Conservation (phyloP, 2,329 filamentous ascomycete genomes). For the Neonectria magnoliae region DNA sequence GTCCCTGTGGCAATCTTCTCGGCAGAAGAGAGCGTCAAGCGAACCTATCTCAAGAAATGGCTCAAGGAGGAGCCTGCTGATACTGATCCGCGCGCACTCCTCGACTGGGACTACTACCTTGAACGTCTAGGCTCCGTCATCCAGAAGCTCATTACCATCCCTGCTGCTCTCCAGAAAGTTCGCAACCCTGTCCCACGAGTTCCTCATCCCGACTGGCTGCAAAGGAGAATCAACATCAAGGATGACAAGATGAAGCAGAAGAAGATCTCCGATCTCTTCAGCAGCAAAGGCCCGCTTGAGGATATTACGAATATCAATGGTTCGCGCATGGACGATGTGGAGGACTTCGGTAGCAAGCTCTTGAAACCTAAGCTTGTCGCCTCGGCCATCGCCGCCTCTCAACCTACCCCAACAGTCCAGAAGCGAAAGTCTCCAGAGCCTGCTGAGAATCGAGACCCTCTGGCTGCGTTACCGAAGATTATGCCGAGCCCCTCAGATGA, state of each 20-base stretch:
- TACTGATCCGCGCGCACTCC: constrained; percentile 87
- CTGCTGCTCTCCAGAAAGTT: constrained; percentile 93
- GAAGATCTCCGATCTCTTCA: constrained; percentile 89
- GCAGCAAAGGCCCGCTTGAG: constrained; percentile 73
- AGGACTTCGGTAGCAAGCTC: constrained; percentile 80
- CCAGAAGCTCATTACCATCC: constrained; percentile 98
- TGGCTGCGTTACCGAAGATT: constrained; percentile 79
- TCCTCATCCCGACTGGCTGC: constrained; percentile 95
- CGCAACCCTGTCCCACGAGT: constrained; percentile 94
- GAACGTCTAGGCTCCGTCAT: constrained; percentile 97
- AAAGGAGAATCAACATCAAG: constrained; percentile 91
- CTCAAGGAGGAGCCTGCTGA: constrained; percentile 90
- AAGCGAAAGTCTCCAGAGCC: constrained; percentile 81
- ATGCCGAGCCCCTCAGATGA: constrained; percentile 89
- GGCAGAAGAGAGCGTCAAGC: constrained; percentile 87
- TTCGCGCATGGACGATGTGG: constrained; percentile 72
- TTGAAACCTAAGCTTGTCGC: constrained; percentile 71
- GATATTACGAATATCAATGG: constrained; percentile 75
- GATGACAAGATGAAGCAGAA: constrained; percentile 98
- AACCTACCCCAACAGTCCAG: constrained; percentile 58
- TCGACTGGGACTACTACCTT: constrained; percentile 98
- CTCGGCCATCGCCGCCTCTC: constrained; percentile 65
- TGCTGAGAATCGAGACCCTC: constrained; percentile 76
- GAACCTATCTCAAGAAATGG: constrained; percentile 93
- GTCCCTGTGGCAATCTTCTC: constrained; percentile 98